These are phyloP conservation scores for Orychophragmus violaceus DNA, from an alignment of 345 rosid species.

Conservation along the genomic window DNA sequence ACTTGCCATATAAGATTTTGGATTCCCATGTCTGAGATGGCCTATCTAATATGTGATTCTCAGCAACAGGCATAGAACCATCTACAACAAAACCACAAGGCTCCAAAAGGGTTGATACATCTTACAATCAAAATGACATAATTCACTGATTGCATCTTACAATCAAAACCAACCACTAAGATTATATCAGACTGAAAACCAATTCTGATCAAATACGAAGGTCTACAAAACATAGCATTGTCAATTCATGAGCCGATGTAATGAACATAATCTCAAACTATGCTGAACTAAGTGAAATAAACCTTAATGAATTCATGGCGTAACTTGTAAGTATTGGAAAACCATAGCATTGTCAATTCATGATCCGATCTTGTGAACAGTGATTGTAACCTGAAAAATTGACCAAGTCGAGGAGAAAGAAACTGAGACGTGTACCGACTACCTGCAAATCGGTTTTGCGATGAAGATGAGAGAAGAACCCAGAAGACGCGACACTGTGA, in stretches of 20 bases:
- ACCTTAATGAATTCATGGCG: neutral
- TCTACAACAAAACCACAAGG: conserved; percentile 32
- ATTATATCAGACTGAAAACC: neutral
- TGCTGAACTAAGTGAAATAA: neutral
- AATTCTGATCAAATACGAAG: neutral
- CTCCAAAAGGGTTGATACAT: neutral
- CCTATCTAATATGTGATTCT: conserved; percentile 9
- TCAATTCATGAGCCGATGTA: neutral
- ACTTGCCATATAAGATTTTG: conserved; percentile 42
- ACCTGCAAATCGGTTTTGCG: neutral
- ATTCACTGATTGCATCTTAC: neutral
- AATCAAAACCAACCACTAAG: neutral
- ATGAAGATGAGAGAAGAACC: neutral
- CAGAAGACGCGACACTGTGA: neutral
- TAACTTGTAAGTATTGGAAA: neutral
- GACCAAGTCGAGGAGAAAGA: neutral
- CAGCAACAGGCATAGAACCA: conserved; percentile 21
- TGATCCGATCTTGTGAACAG: neutral
- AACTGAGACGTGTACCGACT: neutral
- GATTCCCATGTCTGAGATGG: conserved; percentile 41
- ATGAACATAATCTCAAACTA: neutral
- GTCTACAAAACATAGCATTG: conserved; percentile 1
- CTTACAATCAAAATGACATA: neutral
- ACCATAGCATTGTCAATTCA: conserved; percentile 5
- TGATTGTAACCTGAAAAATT: neutral